Percentiles rank a stretch among this genome's conserved stretches.
phyloP scores from a whole-genome alignment of 257 asterid genomes.

The Eucommia ulmoides region DNA sequence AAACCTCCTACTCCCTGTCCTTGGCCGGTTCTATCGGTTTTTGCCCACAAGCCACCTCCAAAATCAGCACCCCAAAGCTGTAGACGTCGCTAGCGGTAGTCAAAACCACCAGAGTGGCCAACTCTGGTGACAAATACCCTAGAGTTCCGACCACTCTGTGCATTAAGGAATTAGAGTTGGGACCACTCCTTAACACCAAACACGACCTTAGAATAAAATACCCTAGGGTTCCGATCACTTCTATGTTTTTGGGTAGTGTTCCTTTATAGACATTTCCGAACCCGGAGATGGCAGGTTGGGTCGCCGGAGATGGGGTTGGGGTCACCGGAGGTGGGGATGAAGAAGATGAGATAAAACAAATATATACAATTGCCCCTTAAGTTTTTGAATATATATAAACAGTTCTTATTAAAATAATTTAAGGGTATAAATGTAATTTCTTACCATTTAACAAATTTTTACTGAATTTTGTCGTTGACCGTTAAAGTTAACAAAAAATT shows the following conservation, averaged over 20 bases:
- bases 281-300: no score
- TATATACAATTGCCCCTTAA: no score
- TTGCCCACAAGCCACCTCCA: conserved; percentile 80
- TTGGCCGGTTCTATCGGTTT: conserved; percentile 36
- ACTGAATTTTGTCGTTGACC: no score
- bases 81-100: conserved; percentile 67
- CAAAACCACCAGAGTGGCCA: conserved; percentile 58
- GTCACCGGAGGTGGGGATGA: no score
- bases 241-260: conserved; percentile 26
- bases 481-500: no score
- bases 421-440: no score
- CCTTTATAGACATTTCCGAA: conserved; percentile 80
- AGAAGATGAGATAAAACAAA: no score
- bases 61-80: conserved; percentile 63
- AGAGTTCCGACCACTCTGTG: conserved; percentile 78
- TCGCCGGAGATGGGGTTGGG: no score
- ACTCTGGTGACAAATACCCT: conserved; percentile 79
- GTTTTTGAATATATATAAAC: no score
- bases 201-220: conserved; percentile 84
- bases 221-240: conserved; percentile 66
- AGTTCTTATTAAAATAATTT: no score
- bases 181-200: conserved; percentile 87
- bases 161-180: conserved; percentile 66
- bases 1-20: conserved; percentile 54
- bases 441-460: no score